These are phyloP conservation scores for Tribonema minus DNA, from an alignment of 108 stramenopile species.

Conservation along the genomic window DNA sequence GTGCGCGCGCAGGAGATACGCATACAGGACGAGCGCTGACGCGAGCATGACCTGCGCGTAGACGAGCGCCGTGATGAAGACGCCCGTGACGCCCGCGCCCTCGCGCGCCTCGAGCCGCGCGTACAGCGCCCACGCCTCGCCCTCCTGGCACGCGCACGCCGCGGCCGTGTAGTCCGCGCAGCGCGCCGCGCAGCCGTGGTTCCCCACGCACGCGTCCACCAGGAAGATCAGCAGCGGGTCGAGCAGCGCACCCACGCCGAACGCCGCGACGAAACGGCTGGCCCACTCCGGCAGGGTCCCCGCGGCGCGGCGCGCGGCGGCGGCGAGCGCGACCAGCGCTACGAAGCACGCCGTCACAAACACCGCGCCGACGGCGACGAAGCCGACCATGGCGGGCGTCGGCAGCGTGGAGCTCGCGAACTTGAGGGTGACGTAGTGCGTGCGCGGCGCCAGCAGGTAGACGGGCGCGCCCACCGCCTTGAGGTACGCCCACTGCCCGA, in stretches of 20 bases:
- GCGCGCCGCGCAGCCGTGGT: slow-evolving; percentile 33
- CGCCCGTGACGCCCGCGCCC: slow-evolving; percentile 45
- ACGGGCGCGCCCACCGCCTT: slow-evolving; percentile 38
- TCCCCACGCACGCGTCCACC: slow-evolving; percentile 40
- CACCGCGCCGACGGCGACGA: slow-evolving; percentile 48
- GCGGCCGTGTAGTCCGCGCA: slow-evolving; percentile 27
- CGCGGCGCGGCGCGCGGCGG: background rate
- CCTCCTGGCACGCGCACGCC: slow-evolving; percentile 48
- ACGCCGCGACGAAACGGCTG: slow-evolving; percentile 54
- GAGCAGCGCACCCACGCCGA: slow-evolving; percentile 43
- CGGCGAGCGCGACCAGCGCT: background rate
- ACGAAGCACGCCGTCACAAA: slow-evolving; percentile 16
- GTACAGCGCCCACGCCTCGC: slow-evolving; percentile 60
- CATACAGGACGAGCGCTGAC: slow-evolving; percentile 40
- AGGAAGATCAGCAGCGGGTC: slow-evolving; percentile 38
- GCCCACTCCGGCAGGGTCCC: slow-evolving; percentile 10
- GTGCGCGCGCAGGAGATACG: slow-evolving; percentile 53
- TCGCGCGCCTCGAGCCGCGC: slow-evolving; percentile 41
- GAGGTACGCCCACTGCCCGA: slow-evolving; percentile 55
- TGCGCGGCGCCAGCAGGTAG: slow-evolving; percentile 5
- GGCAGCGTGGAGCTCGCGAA: slow-evolving; percentile 32
- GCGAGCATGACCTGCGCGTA: background rate
- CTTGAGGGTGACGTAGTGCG: slow-evolving; percentile 24
- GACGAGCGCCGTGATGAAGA: slow-evolving; percentile 24
- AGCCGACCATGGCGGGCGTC: slow-evolving; percentile 27